Evolutionary conservation across 2,329 filamentous ascomycete genomes (phyloP).

Genomic region (Calonectria naviculata): DNA sequence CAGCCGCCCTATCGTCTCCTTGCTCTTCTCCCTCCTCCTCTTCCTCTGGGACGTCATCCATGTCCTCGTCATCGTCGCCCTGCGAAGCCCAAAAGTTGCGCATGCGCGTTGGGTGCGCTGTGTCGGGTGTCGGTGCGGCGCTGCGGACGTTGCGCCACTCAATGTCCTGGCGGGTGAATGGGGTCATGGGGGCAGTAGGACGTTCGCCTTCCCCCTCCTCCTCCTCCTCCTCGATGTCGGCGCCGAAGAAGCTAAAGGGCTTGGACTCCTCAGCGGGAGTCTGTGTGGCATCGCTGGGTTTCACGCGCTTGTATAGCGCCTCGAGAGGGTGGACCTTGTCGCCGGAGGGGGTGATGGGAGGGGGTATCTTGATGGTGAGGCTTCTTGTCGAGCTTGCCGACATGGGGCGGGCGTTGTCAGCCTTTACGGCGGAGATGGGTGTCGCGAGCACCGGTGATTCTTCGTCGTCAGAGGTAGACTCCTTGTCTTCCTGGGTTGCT

Average conservation of each 20-base stretch:
- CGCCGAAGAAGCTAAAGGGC: conserved; percentile 83
- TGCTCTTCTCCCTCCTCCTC: conserved; percentile 43
- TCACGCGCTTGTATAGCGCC: conserved; percentile 85
- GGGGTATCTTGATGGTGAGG: conserved; percentile 67
- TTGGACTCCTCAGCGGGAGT: conserved; percentile 56
- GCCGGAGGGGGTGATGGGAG: conserved; percentile 57
- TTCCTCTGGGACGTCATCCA: conserved; percentile 42
- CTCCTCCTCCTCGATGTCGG: conserved; percentile 58
- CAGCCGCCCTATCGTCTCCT: conserved; percentile 39
- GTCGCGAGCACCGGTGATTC: conserved; percentile 28
- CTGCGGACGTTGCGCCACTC: conserved; percentile 82
- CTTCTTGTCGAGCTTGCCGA: conserved; percentile 62
- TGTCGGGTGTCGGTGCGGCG: conserved; percentile 94
- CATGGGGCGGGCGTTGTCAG: conserved; percentile 53
- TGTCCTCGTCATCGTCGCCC: conserved; percentile 50
- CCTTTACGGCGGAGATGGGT: conserved; percentile 39
- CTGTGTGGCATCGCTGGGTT: conserved; percentile 52
- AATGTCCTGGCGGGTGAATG: conserved; percentile 83
- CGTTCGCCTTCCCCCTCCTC: conserved; percentile 37
- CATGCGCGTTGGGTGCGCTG: conserved; percentile 77
- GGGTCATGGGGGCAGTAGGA: conserved; percentile 74
- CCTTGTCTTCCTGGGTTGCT: conserved; percentile 26
- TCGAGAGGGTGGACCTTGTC: conserved; percentile 83
- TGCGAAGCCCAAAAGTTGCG: conserved; percentile 68
- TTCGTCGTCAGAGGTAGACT: conserved; percentile 28